These are phyloP conservation scores for Aspergillus sp. DNA, from an alignment of 2,329 filamentous ascomycete species.

Conservation along the genomic window DNA sequence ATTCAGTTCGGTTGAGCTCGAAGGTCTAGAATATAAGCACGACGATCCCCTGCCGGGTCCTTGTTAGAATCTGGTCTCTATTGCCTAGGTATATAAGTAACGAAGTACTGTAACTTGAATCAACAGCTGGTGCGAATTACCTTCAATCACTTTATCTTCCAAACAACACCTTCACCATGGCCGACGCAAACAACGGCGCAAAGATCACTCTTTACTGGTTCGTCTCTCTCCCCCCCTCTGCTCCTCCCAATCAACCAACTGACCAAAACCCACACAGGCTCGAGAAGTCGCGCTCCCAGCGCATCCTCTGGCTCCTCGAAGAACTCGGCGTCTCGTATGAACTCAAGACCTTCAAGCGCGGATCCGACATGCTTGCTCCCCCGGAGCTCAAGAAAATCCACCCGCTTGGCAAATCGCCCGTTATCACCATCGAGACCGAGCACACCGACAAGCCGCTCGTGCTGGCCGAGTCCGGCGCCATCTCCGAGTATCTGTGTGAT, in stretches of 20 bases:
- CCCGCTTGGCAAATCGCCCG: slow-evolving; percentile 82
- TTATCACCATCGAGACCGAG: slow-evolving; percentile 64
- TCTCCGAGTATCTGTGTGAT: slow-evolving; percentile 79
- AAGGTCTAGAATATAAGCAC: background rate
- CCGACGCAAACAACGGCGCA: slow-evolving; percentile 30
- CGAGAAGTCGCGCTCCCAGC: slow-evolving; percentile 76
- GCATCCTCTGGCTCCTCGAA: slow-evolving; percentile 82
- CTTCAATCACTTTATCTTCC: background rate
- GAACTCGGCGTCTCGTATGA: slow-evolving; percentile 78
- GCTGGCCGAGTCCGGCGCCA: slow-evolving; percentile 78
- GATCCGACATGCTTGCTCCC: slow-evolving; percentile 66
- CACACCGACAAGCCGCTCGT: slow-evolving; percentile 52
- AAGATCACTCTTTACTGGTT: slow-evolving; percentile 68
- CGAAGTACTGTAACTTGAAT: background rate
- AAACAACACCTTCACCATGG: slow-evolving; percentile 12
- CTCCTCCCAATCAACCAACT: background rate
- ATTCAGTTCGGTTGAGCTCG: background rate
- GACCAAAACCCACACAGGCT: slow-evolving; percentile 58
- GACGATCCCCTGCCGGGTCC: background rate
- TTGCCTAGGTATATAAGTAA: background rate
- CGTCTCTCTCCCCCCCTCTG: slow-evolving; percentile 1
- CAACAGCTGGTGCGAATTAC: background rate
- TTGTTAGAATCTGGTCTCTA: background rate
- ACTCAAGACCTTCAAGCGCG: slow-evolving; percentile 74
- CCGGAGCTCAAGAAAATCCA: slow-evolving; percentile 74